Conservation (phyloP, 352 stramenopile species). For the Phytopythium delawarense region DNA sequence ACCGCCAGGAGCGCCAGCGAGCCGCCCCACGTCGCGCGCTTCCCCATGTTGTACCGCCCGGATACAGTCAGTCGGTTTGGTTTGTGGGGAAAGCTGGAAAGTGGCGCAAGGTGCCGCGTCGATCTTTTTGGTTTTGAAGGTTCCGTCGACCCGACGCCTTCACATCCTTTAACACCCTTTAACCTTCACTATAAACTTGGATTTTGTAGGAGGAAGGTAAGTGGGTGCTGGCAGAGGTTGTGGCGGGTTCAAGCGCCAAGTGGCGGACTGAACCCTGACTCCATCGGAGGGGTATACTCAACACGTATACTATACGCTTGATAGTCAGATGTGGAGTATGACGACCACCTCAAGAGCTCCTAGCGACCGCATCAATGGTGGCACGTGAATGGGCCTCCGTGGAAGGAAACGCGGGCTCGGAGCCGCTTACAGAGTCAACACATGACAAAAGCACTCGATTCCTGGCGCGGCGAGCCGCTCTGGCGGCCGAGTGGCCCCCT, state of each 20-base stretch:
- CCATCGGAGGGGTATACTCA: not conserved
- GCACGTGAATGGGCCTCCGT: too few relatives aligned
- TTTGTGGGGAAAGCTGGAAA: too few relatives aligned
- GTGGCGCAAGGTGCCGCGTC: too few relatives aligned
- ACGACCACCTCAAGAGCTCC: not conserved
- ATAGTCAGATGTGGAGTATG: not conserved
- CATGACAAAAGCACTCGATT: slow-evolving; percentile 3
- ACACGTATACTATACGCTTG: not conserved
- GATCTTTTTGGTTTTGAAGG: too few relatives aligned
- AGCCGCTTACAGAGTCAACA: not conserved
- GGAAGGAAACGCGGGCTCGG: not conserved
- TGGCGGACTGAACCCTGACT: not conserved
- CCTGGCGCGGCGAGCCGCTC: slow-evolving; percentile 1
- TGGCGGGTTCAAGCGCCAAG: not conserved
- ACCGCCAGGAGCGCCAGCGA: slow-evolving; percentile 36
- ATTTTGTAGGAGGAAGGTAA: not conserved
- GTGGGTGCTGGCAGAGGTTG: not conserved
- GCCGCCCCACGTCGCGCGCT: slow-evolving; percentile 32
- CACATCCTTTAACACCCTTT: not conserved
- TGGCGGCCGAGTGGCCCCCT: not conserved
- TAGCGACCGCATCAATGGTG: not conserved
- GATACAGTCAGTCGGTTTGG: too few relatives aligned
- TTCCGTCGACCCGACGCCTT: not conserved
- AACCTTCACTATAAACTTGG: not conserved
- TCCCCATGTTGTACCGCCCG: slow-evolving; percentile 34